Percentiles rank a stretch among this genome's conserved stretches.
These are phyloP conservation scores for Sphagnum contortum DNA, from an alignment of 225 moss, liverwort and hornwort species.

Conservation along the genomic window DNA sequence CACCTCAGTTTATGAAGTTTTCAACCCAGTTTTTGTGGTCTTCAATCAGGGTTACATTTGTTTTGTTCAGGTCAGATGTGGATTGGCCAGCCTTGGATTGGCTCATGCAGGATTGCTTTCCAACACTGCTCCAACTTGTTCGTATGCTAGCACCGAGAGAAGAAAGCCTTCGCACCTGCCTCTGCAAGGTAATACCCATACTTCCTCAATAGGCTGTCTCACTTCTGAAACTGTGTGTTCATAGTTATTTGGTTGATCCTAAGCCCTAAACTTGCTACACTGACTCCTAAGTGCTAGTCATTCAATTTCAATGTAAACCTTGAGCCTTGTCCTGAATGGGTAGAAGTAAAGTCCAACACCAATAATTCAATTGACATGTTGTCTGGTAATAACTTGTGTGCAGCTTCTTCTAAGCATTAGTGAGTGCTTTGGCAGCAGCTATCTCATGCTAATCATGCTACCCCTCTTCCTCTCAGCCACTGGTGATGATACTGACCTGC, in stretches of 20 bases:
- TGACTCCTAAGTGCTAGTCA: too few relatives aligned
- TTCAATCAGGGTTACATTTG: slow-evolving; percentile 7
- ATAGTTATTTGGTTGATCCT: too few relatives aligned
- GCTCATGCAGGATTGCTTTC: slow-evolving; percentile 81
- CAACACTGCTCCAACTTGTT: slow-evolving; percentile 69
- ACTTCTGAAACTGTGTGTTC: too few relatives aligned
- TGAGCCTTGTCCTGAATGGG: too few relatives aligned
- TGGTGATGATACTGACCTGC: slow-evolving; percentile 74
- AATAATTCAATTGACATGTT: too few relatives aligned
- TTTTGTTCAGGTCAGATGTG: slow-evolving; percentile 40
- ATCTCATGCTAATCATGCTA: slow-evolving; percentile 62
- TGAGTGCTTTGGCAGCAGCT: slow-evolving; percentile 68
- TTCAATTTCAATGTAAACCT: too few relatives aligned
- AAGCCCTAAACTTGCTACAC: too few relatives aligned
- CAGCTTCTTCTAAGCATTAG: slow-evolving; percentile 63
- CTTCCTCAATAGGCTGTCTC: too few relatives aligned
- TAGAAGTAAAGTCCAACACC: too few relatives aligned
- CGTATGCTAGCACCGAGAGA: slow-evolving; percentile 83
- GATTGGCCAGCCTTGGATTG: slow-evolving; percentile 90
- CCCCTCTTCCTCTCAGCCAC: slow-evolving; percentile 83
- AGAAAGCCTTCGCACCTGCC: slow-evolving; percentile 71
- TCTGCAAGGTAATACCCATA: slow-evolving; percentile 46
- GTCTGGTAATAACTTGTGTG: neutral
- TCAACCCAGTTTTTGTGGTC: slow-evolving; percentile 2
- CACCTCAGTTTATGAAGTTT: neutral